These are phyloP conservation scores for Glycyrrhiza uralensis DNA, from an alignment of 306 rosid species.

Conservation along the genomic window DNA sequence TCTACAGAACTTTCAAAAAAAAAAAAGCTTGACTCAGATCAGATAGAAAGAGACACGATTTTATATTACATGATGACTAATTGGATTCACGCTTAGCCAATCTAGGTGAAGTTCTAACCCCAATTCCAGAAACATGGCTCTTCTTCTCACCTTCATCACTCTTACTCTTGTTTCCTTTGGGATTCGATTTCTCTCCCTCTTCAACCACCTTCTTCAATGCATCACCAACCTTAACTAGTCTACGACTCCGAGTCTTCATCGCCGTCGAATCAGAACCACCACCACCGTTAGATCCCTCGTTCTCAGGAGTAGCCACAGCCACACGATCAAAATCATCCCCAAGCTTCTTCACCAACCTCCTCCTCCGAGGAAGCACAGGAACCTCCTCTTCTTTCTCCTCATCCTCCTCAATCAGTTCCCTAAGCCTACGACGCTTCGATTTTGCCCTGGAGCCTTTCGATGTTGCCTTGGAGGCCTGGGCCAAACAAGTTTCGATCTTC, in stretches of 20 bases:
- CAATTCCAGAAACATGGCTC: conserved; percentile 19
- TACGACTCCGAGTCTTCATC: conserved; percentile 29
- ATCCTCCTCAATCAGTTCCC: conserved; percentile 37
- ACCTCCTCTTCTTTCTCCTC: conserved; percentile 16
- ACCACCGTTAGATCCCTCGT: not conserved
- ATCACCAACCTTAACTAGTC: conserved; percentile 13
- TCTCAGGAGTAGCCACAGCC: conserved; percentile 58
- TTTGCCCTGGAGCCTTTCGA: no score
- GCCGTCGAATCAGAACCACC: not conserved
- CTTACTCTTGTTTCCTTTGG: conserved; percentile 25
- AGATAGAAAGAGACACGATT: not conserved
- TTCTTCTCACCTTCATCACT: no score
- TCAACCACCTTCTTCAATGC: conserved; percentile 40
- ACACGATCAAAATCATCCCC: conserved; percentile 81
- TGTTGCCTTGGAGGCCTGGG: no score
- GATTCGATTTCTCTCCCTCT: conserved; percentile 14
- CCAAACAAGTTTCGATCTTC: no score
- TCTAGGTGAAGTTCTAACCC: conserved; percentile 58
- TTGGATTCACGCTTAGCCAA: conserved; percentile 34
- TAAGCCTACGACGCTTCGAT: conserved; percentile 48
- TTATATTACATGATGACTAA: conserved; percentile 6
- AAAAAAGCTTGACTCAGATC: not conserved
- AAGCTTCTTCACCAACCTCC: conserved; percentile 73
- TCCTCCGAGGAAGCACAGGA: conserved; percentile 28
- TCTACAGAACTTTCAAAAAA: not conserved